Percentiles rank a stretch among this genome's conserved stretches.
Conservation (phyloP, 345 rosid species). For the Leavenworthia alabamica region DNA sequence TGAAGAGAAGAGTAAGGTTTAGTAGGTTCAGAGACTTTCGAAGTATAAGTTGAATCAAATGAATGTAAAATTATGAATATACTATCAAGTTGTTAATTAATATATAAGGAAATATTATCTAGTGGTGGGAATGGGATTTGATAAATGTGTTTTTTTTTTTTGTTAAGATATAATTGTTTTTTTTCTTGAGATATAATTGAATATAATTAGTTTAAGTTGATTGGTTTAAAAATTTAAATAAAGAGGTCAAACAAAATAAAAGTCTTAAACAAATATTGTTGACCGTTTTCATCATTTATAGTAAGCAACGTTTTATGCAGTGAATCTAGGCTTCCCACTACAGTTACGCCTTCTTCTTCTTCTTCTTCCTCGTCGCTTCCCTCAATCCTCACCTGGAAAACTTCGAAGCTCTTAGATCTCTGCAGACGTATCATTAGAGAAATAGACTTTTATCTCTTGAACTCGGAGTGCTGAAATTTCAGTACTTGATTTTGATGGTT, state of each 20-base stretch:
- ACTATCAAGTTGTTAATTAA: slow-evolving; percentile 7
- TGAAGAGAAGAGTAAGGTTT: slow-evolving; percentile 66
- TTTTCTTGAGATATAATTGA: too few species aligned
- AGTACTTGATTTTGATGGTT: slow-evolving; percentile 1
- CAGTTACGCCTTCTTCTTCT: slow-evolving; percentile 27
- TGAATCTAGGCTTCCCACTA: slow-evolving; percentile 20
- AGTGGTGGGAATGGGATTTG: too few species aligned
- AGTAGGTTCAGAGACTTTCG: slow-evolving; percentile 21
- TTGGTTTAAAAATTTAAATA: too few species aligned
- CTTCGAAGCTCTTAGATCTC: slow-evolving; percentile 17
- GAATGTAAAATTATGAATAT: slow-evolving; percentile 15
- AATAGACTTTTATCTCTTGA: slow-evolving; percentile 11
- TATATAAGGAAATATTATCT: too few species aligned
- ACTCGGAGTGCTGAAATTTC: slow-evolving; percentile 19
- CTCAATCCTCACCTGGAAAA: slow-evolving; percentile 11
- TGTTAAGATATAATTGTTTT: too few species aligned
- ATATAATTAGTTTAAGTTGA: too few species aligned
- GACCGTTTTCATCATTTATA: slow-evolving; percentile 3
- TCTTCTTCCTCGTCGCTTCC: slow-evolving; percentile 25
- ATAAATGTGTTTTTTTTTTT: too few species aligned
- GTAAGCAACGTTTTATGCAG: neutral
- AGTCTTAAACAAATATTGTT: too few species aligned
- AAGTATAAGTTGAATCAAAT: slow-evolving; percentile 22
- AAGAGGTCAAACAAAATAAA: too few species aligned
- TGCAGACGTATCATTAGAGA: neutral